Evolutionary conservation across 768 basidiomycete genomes (phyloP).

Genomic region (Hygrophoropsis aurantiaca): DNA sequence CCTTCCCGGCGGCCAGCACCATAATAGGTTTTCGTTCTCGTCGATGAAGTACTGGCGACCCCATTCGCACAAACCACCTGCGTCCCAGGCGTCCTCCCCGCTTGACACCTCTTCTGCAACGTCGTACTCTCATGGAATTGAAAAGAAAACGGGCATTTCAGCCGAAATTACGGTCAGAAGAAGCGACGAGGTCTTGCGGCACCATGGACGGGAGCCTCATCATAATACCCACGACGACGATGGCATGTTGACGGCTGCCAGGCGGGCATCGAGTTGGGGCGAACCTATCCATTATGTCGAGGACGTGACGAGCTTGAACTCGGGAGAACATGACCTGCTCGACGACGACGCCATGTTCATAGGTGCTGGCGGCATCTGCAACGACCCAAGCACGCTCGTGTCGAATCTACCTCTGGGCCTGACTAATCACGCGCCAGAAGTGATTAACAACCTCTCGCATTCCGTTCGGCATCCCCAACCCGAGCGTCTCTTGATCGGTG

Average conservation of each 20-base stretch:
- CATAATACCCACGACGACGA: conserved; percentile 24
- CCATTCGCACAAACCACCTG: conserved; percentile 17
- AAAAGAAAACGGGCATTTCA: conserved; percentile 14
- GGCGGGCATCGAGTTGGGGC: conserved; percentile 69
- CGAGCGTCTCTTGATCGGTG: conserved; percentile 21
- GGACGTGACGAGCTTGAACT: conserved; percentile 44
- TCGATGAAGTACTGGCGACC: conserved; percentile 24
- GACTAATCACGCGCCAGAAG: conserved; percentile 20
- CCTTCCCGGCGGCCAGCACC: conserved; percentile 5
- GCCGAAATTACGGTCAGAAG: conserved; percentile 24
- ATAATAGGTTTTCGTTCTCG: conserved; percentile 30
- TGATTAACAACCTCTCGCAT: conserved; percentile 14
- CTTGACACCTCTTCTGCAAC: conserved; percentile 31
- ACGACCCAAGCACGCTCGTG: conserved; percentile 29
- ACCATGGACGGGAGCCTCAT: conserved; percentile 26
- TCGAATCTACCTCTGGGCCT: conserved; percentile 35
- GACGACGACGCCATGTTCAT: conserved; percentile 55
- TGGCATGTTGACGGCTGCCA: conserved; percentile 41
- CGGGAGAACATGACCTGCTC: conserved; percentile 43
- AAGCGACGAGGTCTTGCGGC: conserved; percentile 48
- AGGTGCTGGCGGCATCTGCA: conserved; percentile 47
- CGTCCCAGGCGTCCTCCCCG: conserved; percentile 29
- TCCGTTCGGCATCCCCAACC: conserved; percentile 30
- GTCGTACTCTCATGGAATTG: conserved; percentile 24
- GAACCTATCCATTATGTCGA: conserved; percentile 42